A percentile compares a stretch with the other conserved stretches of the same genome.
Conservation (phyloP, 2,329 filamentous ascomycete genomes). For the Hawksworthiomyces lignivorus region DNA sequence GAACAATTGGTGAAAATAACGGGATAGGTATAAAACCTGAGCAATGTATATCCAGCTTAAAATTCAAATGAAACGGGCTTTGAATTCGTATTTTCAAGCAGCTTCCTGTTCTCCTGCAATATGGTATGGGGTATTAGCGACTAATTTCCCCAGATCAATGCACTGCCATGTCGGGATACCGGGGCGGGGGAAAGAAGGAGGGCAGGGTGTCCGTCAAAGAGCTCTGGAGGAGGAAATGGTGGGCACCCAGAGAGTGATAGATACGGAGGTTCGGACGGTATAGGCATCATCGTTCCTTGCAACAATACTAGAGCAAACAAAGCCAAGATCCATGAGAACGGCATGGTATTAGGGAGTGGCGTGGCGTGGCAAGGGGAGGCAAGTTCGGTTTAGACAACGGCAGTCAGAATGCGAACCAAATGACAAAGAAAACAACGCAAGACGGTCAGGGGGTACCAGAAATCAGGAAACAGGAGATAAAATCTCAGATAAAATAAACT, state of each 20-base stretch:
- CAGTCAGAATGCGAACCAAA: not conserved
- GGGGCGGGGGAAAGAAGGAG: not conserved
- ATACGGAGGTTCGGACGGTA: too few species aligned
- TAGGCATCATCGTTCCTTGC: too few species aligned
- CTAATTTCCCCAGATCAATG: constrained; percentile 1
- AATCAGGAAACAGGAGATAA: not conserved
- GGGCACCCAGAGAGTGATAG: not conserved
- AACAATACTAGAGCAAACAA: not conserved
- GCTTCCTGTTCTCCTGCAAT: too few species aligned
- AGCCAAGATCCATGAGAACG: not conserved
- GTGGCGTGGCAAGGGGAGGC: not conserved
- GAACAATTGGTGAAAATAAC: too few species aligned
- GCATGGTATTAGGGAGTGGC: not conserved
- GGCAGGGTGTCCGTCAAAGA: constrained; percentile 1
- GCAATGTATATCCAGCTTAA: too few species aligned
- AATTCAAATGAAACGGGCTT: too few species aligned
- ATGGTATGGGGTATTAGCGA: not conserved
- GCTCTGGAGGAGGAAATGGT: not conserved
- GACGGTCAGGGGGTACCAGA: not conserved
- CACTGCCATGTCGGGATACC: not conserved
- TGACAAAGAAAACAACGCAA: not conserved
- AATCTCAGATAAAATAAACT: too few species aligned
- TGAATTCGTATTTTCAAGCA: too few species aligned
- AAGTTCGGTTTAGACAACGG: not conserved
- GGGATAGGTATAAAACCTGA: too few species aligned